Evolutionary conservation across 1,284 basidiomycete genomes (phyloP).

Genomic region (Boletellus dicymbophilus): DNA sequence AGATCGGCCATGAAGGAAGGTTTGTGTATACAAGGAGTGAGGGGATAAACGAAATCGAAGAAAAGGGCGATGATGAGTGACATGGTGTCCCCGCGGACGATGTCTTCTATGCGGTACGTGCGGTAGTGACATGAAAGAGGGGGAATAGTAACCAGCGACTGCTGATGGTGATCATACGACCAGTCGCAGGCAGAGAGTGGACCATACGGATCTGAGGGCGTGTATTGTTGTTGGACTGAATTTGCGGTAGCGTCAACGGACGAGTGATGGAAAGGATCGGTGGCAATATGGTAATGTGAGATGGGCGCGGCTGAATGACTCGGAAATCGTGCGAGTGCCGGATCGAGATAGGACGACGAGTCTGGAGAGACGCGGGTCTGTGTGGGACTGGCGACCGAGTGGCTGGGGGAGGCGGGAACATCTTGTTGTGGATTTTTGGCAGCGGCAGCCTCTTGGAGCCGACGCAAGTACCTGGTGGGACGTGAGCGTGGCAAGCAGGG

Average conservation of each 20-base stretch:
- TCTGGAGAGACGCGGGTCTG: slow-evolving; percentile 48
- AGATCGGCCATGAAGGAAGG: slow-evolving; percentile 88
- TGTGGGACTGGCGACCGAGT: slow-evolving; percentile 48
- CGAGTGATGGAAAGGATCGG: slow-evolving; percentile 62
- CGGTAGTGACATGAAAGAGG: slow-evolving; percentile 71
- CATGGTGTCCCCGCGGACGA: slow-evolving; percentile 76
- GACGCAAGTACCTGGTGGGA: slow-evolving; percentile 63
- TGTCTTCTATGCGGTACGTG: slow-evolving; percentile 69
- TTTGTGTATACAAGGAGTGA: slow-evolving; percentile 81
- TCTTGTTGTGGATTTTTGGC: slow-evolving; percentile 32
- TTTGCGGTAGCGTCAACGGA: slow-evolving; percentile 34
- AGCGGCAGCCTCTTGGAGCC: slow-evolving; percentile 76
- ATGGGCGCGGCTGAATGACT: slow-evolving; percentile 48
- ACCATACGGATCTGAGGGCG: slow-evolving; percentile 54
- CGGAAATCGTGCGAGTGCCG: slow-evolving; percentile 46
- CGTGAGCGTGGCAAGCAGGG: neutral
- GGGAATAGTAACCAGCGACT: slow-evolving; percentile 52
- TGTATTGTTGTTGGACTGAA: slow-evolving; percentile 34
- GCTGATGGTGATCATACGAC: slow-evolving; percentile 68
- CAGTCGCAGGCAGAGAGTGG: slow-evolving; percentile 68
- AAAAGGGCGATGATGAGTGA: slow-evolving; percentile 80
- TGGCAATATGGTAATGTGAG: slow-evolving; percentile 69
- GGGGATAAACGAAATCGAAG: slow-evolving; percentile 87
- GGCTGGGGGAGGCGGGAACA: slow-evolving; percentile 50
- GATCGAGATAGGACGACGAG: slow-evolving; percentile 54